Evolutionary conservation across 306 rosid genomes (phyloP).

Genomic region (Gynostemma pentaphyllum): DNA sequence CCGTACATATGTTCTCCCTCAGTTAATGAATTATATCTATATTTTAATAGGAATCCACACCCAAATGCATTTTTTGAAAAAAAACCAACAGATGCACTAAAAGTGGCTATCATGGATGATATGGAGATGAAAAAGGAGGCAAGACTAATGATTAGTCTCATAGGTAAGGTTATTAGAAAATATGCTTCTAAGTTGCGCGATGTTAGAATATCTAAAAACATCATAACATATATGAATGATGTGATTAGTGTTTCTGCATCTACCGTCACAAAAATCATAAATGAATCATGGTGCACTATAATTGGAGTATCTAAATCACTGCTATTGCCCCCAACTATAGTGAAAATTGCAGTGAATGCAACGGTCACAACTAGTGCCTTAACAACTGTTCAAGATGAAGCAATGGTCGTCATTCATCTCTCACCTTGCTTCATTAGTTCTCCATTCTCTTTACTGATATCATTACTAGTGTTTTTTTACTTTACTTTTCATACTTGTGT

Average conservation of each 20-base stretch:
- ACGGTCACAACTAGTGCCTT: background rate
- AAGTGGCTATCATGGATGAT: background rate
- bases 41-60: background rate
- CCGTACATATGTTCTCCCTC: too few species aligned
- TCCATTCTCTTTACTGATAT: constrained; percentile 4
- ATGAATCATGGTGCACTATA: background rate
- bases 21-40: too few species aligned
- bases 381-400: background rate
- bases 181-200: background rate
- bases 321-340: background rate
- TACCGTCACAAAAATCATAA: background rate
- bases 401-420: background rate
- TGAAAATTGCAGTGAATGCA: background rate
- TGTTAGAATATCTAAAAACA: background rate
- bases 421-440: background rate
- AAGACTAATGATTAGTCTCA: background rate
- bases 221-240: background rate
- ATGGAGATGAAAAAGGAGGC: background rate
- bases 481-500: constrained; percentile 1
- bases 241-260: background rate
- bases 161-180: background rate
- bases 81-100: background rate
- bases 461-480: constrained; percentile 28
- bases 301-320: background rate
- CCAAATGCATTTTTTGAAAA: background rate